Conservation (phyloP, 2,329 filamentous ascomycete species). For the Aspergillus jensenii region DNA sequence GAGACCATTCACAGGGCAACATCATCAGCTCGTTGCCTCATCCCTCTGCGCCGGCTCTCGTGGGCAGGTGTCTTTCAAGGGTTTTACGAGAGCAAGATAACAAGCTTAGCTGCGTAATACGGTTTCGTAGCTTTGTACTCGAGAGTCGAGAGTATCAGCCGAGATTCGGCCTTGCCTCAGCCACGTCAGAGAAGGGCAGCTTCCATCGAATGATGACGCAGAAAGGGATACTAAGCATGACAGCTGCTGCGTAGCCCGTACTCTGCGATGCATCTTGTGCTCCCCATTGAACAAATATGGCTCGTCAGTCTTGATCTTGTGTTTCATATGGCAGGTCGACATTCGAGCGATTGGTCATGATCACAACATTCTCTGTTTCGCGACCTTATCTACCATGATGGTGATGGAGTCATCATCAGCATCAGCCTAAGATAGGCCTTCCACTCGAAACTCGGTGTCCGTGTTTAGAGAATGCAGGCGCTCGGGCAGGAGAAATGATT, state of each 20-base stretch:
- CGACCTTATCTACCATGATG: background rate
- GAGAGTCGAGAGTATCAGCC: background rate
- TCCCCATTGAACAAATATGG: background rate
- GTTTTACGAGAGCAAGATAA: background rate
- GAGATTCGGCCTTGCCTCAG: constrained; percentile 1
- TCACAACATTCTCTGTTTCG: background rate
- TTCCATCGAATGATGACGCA: constrained; percentile 9
- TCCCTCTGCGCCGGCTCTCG: background rate
- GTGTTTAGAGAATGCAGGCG: background rate
- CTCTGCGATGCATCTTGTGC: constrained; percentile 10
- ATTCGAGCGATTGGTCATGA: constrained; percentile 7
- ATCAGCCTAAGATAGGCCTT: background rate
- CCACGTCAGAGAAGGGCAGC: constrained; percentile 15
- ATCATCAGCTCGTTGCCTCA: background rate
- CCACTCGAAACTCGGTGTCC: background rate
- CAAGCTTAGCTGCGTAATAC: background rate
- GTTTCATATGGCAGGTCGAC: constrained; percentile 5
- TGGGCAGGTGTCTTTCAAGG: background rate
- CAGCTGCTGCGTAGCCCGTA: constrained; percentile 11
- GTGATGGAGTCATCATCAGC: background rate
- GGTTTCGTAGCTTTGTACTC: background rate
- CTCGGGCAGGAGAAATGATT: background rate
- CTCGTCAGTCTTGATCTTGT: background rate
- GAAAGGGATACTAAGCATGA: constrained; percentile 10
- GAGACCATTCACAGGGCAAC: background rate